phyloP scores from a whole-genome alignment of 441 rosid genomes.

The Flueggea neowawraea region DNA sequence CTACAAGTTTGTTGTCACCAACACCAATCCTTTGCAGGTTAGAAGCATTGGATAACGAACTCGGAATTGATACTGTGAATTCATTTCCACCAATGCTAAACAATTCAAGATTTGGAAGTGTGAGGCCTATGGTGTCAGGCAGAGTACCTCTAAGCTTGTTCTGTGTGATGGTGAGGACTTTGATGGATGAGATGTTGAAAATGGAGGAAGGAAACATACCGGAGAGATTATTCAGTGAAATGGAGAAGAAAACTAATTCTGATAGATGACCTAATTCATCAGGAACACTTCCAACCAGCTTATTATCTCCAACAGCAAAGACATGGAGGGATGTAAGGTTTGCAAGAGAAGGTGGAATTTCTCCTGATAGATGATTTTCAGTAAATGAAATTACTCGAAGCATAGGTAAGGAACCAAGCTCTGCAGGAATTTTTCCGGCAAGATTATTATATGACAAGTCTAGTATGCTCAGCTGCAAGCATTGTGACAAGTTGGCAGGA shows the following conservation, averaged over 20 bases:
- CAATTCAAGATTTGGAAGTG: slow-evolving; percentile 1
- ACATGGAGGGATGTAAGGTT: slow-evolving; percentile 26
- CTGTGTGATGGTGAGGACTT: background rate
- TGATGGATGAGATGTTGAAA: slow-evolving; percentile 8
- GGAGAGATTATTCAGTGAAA: background rate
- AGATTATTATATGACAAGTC: slow-evolving; percentile 13
- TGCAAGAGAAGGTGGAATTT: slow-evolving; percentile 31
- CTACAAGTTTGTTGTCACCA: slow-evolving; percentile 11
- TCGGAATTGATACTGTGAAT: slow-evolving; percentile 8
- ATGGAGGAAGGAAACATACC: slow-evolving; percentile 12
- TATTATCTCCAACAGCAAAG: slow-evolving; percentile 32
- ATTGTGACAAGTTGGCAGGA: too few species aligned
- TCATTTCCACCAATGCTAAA: slow-evolving; percentile 3
- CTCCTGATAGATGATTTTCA: slow-evolving; percentile 28
- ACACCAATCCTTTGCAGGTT: slow-evolving; percentile 1
- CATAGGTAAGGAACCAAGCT: background rate
- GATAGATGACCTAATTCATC: slow-evolving; percentile 1
- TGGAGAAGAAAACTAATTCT: background rate
- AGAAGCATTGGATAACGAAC: slow-evolving; percentile 7
- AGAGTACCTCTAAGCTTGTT: slow-evolving; percentile 13
- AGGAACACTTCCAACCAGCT: slow-evolving; percentile 26
- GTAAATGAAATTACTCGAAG: background rate
- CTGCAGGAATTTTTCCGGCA: slow-evolving; percentile 14
- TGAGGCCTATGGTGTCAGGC: slow-evolving; percentile 7
- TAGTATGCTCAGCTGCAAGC: too few species aligned